Base-by-base conservation (phyloP, 2,329 filamentous ascomycete species). In the Paraphoma sp. region DNA sequence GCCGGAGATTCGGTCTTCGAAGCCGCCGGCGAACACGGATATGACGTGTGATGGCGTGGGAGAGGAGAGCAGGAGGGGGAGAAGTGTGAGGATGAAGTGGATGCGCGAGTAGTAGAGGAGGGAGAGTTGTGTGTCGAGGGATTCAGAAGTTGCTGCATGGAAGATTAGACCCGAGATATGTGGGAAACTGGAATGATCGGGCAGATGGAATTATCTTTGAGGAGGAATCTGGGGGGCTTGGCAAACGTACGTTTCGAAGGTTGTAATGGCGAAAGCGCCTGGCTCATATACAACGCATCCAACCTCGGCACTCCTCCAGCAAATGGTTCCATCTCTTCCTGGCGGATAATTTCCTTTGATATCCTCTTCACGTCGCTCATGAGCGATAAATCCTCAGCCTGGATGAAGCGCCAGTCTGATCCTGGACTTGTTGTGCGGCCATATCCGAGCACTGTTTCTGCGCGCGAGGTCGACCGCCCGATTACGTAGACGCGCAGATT, bases 161-260 rank as follows among this genome's bases (percentile, higher is more conserved):
- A 4, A 2, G 14, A 36, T 14, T 36, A 36, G 33, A 10, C 33
- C 6, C 7, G 33, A 36, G 7, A 3, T 10, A 10, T 36, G 3
- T 36, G 9, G 33, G 33, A 36, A 10, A 2, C 33, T 3, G 23
- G 23, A 23, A 23, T 23, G 33, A 14, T 36, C 3, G 9, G 33
- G 33, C 7, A 14, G 33, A 36, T 36, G 33, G 10, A 36, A 36
- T 36, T 3, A 14, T 36, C 23, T 23, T 83, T 83, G 2, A 78
- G 12, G 17, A 7, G 17, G n/a, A n/a, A 23, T 30, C 6, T 14
- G 4, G 40, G 2, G 9, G 14, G 23, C 17, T 36, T 43, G 18
- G 18, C 14, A 7, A 3, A 51, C 52, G 17, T 85, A 56, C 88
- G 78, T 29, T 76, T 76, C 29, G 75, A 73, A 62, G 86, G 83